Conservation (phyloP, 306 rosid genomes). For the Cicer pinnatifidum region DNA sequence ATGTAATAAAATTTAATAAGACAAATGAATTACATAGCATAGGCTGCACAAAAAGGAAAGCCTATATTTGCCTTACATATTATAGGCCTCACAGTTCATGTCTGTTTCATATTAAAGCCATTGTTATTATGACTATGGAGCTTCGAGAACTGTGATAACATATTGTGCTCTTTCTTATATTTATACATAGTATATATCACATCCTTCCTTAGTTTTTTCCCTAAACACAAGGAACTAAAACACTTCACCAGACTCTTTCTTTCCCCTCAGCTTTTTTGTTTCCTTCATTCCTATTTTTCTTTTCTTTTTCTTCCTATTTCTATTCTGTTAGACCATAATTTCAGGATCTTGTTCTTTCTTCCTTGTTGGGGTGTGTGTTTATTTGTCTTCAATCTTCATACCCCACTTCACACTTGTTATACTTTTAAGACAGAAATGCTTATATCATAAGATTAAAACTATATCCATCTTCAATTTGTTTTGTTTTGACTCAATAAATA, state of each 20-base stretch:
- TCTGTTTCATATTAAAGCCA: conserved; percentile 57
- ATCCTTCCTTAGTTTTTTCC: conserved; percentile 63
- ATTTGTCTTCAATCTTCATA: conserved; percentile 21
- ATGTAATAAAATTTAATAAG: conserved; percentile 20
- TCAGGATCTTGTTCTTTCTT: conserved; percentile 48
- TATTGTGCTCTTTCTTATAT: conserved; percentile 38
- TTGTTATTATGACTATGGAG: conserved; percentile 61
- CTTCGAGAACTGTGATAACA: conserved; percentile 70
- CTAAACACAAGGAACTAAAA: conserved; percentile 50
- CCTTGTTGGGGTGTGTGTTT: neutral
- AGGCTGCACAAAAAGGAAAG: conserved; percentile 49
- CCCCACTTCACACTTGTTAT: neutral
- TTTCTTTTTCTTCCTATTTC: neutral
- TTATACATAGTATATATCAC: conserved; percentile 4
- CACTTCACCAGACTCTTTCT: conserved; percentile 44
- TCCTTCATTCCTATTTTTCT: conserved; percentile 39
- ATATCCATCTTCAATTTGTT: no score
- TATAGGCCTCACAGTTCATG: conserved; percentile 53
- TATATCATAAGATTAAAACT: neutral
- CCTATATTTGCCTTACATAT: conserved; percentile 60
- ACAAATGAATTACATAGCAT: conserved; percentile 39
- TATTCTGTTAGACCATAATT: conserved; percentile 38
- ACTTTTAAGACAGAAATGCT: conserved; percentile 39
- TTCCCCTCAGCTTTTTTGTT: conserved; percentile 49
- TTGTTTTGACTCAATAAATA: conserved; percentile 31